Base-by-base conservation (phyloP, 179 eudicot genomes). In the Drosera spatulata region DNA sequence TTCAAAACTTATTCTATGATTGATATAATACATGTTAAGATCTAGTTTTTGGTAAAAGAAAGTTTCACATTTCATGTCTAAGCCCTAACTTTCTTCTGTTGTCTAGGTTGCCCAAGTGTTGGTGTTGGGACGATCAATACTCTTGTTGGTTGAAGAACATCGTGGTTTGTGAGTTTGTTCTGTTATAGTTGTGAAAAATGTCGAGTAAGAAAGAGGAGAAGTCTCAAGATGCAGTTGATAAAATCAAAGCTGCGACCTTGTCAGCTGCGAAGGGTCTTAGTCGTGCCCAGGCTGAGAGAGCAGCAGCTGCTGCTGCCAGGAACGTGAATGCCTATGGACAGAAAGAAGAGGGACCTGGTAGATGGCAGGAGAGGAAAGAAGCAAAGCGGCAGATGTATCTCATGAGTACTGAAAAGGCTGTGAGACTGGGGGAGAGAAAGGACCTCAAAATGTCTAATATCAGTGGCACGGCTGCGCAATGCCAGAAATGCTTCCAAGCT, bases 301-400 rank as follows among this genome's bases (percentile, higher is more conserved):
- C 96, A n/a, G 95, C 96, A 0, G 69, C 91, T 5, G 91, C 95
- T 8, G 96, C 96, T 0, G 91, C 85, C 42, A 72, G 96, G 47
- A 89, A 89, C 43, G 96, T 89, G 10, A 89, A 89, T 55, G 96
- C 96, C 10, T 89, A 89, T 65, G 96, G 96, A 59, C 96, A 89
- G 77, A 89, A 89, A 73, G 96, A 89, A 77, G 96, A 89, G 69
- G 96, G 96, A 47, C 96, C 96, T 0, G 86, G 96, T 64, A 80
- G 96, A 76, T 89, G 96, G 96, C 96, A 89, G 71, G 96, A 89
- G 75, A 82, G 91, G 63, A 89, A 86, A 75, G 96, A 89, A 74
- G 90, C 88, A 4, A 89, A 89, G 77, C 68, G 95, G 50, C 96
- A 89, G 74, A 89, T 89, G 96, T 89, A 86, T 64, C 50, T 86